Base-by-base conservation (phyloP, 345 rosid species). In the Rhodamnia rubescens region DNA sequence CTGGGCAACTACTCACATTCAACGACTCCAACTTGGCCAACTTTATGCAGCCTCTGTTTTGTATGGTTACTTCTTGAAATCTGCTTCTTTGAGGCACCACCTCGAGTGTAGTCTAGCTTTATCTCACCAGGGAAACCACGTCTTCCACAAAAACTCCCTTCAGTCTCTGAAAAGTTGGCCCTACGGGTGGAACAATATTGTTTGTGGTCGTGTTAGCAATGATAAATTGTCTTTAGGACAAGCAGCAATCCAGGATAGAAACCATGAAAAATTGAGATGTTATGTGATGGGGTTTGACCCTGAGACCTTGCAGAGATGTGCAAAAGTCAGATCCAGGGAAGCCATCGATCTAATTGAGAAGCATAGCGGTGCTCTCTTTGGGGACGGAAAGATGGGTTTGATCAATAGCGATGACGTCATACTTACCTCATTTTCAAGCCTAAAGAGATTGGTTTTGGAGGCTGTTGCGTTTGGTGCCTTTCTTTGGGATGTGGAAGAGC, bases 401-500 rank as follows among this genome's bases (percentile, higher is more conserved):
- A 81, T 86, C 10, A 86, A 82, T 52, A 86, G 83, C 1, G 95
- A 91, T 84, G 94, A 92, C 87, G 85, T 92, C 54, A 92, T 97
- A 6, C 78, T 88, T 84, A 93, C 99, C 56, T 96, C 99, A 2
- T 97, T 93, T 88, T 94, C 94, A 21, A 97, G 98, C 90, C 54
- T 97, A 88, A 97, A 93, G 92, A 93, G 99, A 52, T 88, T 97
- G 92, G 94, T 95, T 83, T 86, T 95, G 40, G 99, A 97, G 87
- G 99, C 99, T 50, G 93, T 95, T 44, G 98, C 98, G 51, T 97
- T 97, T 83, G 99, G 99, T 74, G 91, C 93, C 64, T 97, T 97
- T 86, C 94, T 97, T n/a, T 96, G 98, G 99, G 99, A 96, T 44
- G 88, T 94, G 7, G 98, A 97, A 90, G 93, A 92, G 82, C 90